Evolutionary conservation across 164 flowering plant species (phyloP).

Genomic region (Chloranthus sessilifolius): DNA sequence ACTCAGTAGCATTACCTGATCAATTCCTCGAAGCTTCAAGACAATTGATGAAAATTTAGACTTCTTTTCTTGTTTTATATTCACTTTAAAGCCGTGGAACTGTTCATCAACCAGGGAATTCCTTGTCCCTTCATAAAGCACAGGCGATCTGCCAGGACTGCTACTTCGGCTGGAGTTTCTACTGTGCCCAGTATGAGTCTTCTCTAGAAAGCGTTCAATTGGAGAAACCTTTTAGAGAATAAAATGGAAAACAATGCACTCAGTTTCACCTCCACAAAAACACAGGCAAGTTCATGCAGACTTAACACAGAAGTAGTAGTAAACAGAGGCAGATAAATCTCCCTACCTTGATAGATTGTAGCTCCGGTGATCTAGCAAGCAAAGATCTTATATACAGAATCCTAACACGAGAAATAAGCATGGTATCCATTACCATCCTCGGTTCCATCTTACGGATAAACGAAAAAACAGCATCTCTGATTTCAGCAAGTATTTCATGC

Average conservation of each 20-base stretch:
- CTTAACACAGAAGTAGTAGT: too few relatives aligned
- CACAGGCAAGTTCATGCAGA: neutral
- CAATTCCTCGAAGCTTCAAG: conserved; percentile 86
- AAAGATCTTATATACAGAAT: conserved; percentile 91
- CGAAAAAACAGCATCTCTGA: conserved; percentile 92
- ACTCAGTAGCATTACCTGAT: conserved; percentile 48
- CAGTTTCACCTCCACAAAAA: neutral
- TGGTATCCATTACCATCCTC: conserved; percentile 91
- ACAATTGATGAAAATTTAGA: conserved; percentile 94
- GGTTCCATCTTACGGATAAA: conserved; percentile 97
- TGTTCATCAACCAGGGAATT: conserved; percentile 51
- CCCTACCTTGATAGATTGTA: conserved; percentile 88
- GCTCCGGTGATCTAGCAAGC: conserved; percentile 93
- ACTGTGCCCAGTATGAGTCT: conserved; percentile 66
- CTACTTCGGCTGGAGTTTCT: conserved; percentile 86
- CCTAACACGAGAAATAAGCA: conserved; percentile 99
- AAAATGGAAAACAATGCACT: conserved; percentile 4
- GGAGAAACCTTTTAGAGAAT: conserved; percentile 59
- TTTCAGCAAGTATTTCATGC: conserved; percentile 99
- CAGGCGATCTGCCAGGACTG: conserved; percentile 94
- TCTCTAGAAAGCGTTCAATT: conserved; percentile 85
- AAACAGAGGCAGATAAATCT: conserved; percentile 4
- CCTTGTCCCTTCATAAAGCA: conserved; percentile 46
- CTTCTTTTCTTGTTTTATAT: conserved; percentile 86
- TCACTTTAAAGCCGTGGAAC: conserved; percentile 82